These are phyloP conservation scores for Castanea crenata DNA, from an alignment of 306 rosid species.

Conservation along the genomic window DNA sequence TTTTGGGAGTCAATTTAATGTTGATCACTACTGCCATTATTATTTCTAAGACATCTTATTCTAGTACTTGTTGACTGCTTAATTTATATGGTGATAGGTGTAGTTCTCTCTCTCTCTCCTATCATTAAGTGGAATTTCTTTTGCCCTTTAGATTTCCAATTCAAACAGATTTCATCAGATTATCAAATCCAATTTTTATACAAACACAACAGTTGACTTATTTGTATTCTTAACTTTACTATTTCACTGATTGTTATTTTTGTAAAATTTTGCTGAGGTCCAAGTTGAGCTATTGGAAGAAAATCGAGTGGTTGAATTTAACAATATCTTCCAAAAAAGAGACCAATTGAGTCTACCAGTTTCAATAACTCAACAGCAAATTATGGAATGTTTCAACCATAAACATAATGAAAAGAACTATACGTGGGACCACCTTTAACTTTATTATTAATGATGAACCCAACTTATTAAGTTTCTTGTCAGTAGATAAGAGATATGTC, in stretches of 20 bases:
- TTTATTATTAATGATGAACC: no score
- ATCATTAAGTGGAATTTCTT: not conserved
- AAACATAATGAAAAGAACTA: not conserved
- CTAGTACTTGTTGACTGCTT: not conserved
- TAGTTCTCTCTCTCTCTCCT: not conserved
- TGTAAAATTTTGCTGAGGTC: not conserved
- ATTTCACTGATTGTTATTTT: not conserved
- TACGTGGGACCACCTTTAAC: not conserved
- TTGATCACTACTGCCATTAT: not conserved
- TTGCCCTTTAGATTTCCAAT: not conserved
- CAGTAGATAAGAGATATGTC: no score
- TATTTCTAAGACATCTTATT: not conserved
- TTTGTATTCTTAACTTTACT: not conserved
- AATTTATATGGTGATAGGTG: not conserved
- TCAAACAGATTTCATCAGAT: not conserved
- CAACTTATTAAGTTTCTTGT: no score
- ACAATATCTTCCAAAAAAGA: not conserved
- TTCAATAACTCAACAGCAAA: not conserved
- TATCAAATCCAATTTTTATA: not conserved
- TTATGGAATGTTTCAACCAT: not conserved
- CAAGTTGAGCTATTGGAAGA: not conserved
- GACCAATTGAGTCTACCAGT: not conserved
- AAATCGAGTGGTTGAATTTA: not conserved
- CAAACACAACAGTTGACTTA: not conserved
- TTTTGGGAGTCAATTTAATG: not conserved